Conservation (phyloP, 2,329 filamentous ascomycete genomes). For the Talaromyces marneffei region DNA sequence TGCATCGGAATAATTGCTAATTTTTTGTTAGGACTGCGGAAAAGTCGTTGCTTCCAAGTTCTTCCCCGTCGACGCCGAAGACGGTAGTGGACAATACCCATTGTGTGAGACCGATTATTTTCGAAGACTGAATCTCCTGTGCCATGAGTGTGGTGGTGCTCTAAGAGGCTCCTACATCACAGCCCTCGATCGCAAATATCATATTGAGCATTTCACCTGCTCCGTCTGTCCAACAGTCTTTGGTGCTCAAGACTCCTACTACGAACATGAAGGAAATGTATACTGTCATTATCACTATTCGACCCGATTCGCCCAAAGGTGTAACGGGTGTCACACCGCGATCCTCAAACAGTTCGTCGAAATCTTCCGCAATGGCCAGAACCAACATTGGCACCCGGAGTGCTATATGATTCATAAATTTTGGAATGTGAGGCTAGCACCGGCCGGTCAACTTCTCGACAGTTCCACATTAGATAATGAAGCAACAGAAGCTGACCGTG, state of each 20-base stretch:
- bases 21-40: constrained; percentile 71
- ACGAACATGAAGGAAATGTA: constrained; percentile 92
- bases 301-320: constrained; percentile 90
- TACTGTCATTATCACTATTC: constrained; percentile 99
- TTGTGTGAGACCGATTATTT: constrained; percentile 99
- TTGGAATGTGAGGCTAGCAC: constrained; percentile 88
- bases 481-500: constrained; percentile 63
- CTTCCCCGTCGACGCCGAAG: constrained; percentile 90
- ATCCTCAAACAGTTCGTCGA: constrained; percentile 99
- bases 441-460: constrained; percentile 50
- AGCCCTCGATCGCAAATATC: constrained; percentile 93
- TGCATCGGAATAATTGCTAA: constrained; percentile 18
- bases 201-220: constrained; percentile 98
- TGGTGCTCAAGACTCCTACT: constrained; percentile 96
- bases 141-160: constrained; percentile 85
- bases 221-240: constrained; percentile 97
- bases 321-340: constrained; percentile 92
- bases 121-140: constrained; percentile 80
- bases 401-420: constrained; percentile 99
- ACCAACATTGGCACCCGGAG: constrained; percentile 98
- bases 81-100: constrained; percentile 77
- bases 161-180: constrained; percentile 97
- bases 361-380: constrained; percentile 94
- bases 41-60: constrained; percentile 98
- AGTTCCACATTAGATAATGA: constrained; percentile 45